These are phyloP conservation scores for Strobilomyces dryophilus DNA, from an alignment of 768 basidiomycete species.

Conservation along the genomic window DNA sequence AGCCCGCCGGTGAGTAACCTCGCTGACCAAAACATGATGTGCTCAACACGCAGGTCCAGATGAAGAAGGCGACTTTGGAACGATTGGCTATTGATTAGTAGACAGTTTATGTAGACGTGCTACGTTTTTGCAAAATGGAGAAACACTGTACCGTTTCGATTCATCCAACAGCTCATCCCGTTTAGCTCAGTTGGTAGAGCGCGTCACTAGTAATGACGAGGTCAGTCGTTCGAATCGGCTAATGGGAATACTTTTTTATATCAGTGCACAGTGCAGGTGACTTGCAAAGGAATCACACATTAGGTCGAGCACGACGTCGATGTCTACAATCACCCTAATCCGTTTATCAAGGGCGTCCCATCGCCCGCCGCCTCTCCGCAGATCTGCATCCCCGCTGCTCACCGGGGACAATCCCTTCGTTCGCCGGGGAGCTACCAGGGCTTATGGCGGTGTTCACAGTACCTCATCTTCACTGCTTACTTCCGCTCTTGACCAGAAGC, in stretches of 20 bases:
- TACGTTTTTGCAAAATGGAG: too few relatives aligned
- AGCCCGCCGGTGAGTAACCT: slow-evolving; percentile 59
- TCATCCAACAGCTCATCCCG: slow-evolving; percentile 16
- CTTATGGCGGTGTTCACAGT: slow-evolving; percentile 48
- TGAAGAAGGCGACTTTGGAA: slow-evolving; percentile 27
- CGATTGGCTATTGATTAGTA: slow-evolving; percentile 21
- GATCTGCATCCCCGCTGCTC: background rate
- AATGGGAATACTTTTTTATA: slow-evolving; percentile 32
- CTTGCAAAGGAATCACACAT: too few relatives aligned
- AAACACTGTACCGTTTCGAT: background rate
- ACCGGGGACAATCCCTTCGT: background rate
- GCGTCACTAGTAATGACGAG: slow-evolving; percentile 71
- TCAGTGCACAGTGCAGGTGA: too few relatives aligned
- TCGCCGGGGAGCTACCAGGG: slow-evolving; percentile 12
- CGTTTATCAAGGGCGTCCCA: slow-evolving; percentile 7
- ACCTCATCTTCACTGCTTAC: slow-evolving; percentile 52
- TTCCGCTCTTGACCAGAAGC: slow-evolving; percentile 60
- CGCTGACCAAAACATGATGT: background rate
- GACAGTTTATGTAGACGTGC: background rate
- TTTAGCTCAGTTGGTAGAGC: slow-evolving; percentile 51
- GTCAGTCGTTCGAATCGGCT: slow-evolving; percentile 66
- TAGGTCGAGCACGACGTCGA: slow-evolving; percentile 1
- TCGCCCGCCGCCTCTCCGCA: background rate
- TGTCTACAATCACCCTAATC: slow-evolving; percentile 8
- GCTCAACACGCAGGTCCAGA: slow-evolving; percentile 14